These are phyloP conservation scores for Falciphora oryzae DNA, from an alignment of 2,329 filamentous ascomycete species.

Conservation along the genomic window DNA sequence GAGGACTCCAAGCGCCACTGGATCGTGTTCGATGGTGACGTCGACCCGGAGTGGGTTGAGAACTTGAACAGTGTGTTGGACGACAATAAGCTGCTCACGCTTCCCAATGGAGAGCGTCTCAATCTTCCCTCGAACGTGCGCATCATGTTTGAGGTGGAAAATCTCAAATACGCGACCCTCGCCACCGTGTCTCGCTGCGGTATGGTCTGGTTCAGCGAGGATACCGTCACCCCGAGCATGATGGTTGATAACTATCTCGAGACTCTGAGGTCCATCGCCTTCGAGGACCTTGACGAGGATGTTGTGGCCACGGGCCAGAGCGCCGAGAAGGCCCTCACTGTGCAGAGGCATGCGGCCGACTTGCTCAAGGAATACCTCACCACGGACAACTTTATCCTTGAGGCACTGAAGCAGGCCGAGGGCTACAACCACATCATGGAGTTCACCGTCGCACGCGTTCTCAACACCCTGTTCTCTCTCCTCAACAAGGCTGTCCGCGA, in stretches of 20 bases:
- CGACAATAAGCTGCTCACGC: slow-evolving; percentile 94
- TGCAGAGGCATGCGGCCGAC: slow-evolving; percentile 74
- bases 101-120: slow-evolving; percentile 96
- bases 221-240: slow-evolving; percentile 89
- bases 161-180: slow-evolving; percentile 90
- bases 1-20: slow-evolving; percentile 96
- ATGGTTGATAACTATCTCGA: slow-evolving; percentile 90
- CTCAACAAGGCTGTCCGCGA: slow-evolving; percentile 91
- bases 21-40: slow-evolving; percentile 99
- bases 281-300: slow-evolving; percentile 95
- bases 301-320: slow-evolving; percentile 69
- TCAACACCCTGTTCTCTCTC: slow-evolving; percentile 91
- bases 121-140: slow-evolving; percentile 91
- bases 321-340: slow-evolving; percentile 69
- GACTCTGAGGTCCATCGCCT: slow-evolving; percentile 71
- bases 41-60: slow-evolving; percentile 99
- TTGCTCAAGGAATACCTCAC: slow-evolving; percentile 71
- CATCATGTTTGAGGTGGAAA: slow-evolving; percentile 99
- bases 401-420: slow-evolving; percentile 69
- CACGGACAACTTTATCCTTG: slow-evolving; percentile 73
- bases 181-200: slow-evolving; percentile 99
- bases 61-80: slow-evolving; percentile 99
- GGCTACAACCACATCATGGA: slow-evolving; percentile 96
- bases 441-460: slow-evolving; percentile 82
- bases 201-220: slow-evolving; percentile 99